phyloP scores from a whole-genome alignment of 2,329 filamentous ascomycete species.

The Botrytis porri region DNA sequence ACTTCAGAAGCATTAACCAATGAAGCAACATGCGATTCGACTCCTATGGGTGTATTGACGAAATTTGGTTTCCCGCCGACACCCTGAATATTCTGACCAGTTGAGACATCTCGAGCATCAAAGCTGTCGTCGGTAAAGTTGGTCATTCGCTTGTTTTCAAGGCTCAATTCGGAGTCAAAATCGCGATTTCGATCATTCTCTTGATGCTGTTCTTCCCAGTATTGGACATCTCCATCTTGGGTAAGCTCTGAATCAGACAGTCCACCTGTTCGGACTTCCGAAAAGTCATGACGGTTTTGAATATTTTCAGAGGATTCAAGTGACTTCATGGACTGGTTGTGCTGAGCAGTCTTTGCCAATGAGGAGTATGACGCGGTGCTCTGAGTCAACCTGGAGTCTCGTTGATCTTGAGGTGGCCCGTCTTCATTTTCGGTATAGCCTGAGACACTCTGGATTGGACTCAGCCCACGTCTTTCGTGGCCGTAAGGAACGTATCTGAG shows the following conservation, averaged over 20 bases:
- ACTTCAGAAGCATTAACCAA: constrained; percentile 76
- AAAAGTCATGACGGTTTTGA: constrained; percentile 37
- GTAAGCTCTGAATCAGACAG: constrained; percentile 47
- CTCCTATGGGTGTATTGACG: constrained; percentile 66
- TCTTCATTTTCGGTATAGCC: constrained; percentile 71
- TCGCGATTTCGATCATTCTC: constrained; percentile 43
- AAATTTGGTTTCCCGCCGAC: constrained; percentile 73
- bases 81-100: constrained; percentile 68
- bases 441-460: constrained; percentile 89
- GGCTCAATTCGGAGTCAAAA: constrained; percentile 53
- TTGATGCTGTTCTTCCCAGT: constrained; percentile 39
- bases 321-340: constrained; percentile 54
- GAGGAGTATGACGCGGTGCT: constrained; percentile 59
- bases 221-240: constrained; percentile 39
- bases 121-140: constrained; percentile 56
- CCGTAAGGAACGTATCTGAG: constrained; percentile 67
- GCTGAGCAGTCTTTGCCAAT: constrained; percentile 53
- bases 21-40: constrained; percentile 90
- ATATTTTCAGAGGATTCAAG: constrained; percentile 34
- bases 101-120: constrained; percentile 52
- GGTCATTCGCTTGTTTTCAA: constrained; percentile 53
- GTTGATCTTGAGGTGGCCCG: constrained; percentile 46
- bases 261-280: constrained; percentile 36
- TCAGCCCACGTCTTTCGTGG: constrained; percentile 68
- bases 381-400: constrained; percentile 55